Percentiles rank a stretch among this genome's conserved stretches.
Evolutionary conservation across 2,329 filamentous ascomycete species (phyloP).

Genomic region (Mycogone perniciosa): DNA sequence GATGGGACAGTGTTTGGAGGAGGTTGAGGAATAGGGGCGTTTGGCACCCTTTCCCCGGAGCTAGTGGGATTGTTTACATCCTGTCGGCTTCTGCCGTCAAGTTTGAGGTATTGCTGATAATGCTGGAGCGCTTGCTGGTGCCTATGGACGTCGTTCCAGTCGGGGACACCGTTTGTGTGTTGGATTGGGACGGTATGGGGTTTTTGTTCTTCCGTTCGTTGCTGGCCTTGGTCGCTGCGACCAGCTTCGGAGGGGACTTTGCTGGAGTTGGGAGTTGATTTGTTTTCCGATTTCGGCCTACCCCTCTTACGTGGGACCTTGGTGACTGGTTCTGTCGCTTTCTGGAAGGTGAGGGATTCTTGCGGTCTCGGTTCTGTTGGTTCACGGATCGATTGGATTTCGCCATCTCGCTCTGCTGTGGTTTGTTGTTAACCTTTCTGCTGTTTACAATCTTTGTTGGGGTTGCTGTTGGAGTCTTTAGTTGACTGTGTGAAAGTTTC

Average conservation of each 20-base stretch:
- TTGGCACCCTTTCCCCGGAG: neutral
- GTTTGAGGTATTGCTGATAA: conserved; percentile 6
- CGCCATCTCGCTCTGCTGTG: conserved; percentile 23
- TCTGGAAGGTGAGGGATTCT: conserved; percentile 2
- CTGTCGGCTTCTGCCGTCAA: conserved; percentile 1
- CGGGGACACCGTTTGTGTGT: neutral
- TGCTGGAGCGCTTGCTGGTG: conserved; percentile 6
- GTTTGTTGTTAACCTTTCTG: conserved; percentile 27
- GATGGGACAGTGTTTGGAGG: neutral
- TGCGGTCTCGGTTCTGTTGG: conserved; percentile 6
- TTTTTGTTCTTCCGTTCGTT: neutral
- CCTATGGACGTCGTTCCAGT: neutral
- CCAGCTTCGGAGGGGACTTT: neutral
- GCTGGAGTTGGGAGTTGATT: neutral
- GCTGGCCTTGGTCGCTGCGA: neutral
- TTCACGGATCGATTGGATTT: conserved; percentile 14
- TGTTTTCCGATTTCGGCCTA: conserved; percentile 2
- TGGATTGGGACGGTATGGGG: neutral
- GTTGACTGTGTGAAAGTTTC: conserved; percentile 20
- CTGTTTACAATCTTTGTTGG: conserved; percentile 21
- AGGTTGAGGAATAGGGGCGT: neutral
- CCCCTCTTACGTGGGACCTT: conserved; percentile 4
- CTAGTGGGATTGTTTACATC: neutral
- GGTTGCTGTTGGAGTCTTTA: conserved; percentile 20
- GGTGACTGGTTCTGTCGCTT: neutral